phyloP scores from a whole-genome alignment of 164 flowering plant genomes.

The Pachysandra terminalis region DNA sequence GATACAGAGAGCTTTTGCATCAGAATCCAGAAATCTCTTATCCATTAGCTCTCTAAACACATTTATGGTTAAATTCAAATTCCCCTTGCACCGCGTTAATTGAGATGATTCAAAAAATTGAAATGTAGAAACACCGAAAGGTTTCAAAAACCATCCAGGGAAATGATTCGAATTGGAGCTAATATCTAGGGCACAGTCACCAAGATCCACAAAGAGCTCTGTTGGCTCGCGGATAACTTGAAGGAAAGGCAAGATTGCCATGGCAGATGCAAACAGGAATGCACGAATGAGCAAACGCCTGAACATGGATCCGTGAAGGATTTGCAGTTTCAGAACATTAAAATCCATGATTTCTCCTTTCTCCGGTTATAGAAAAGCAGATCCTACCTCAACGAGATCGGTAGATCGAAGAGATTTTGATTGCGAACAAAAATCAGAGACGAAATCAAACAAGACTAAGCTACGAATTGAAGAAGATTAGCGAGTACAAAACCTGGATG shows the following conservation, averaged over 20 bases:
- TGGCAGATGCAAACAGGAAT: constrained; percentile 37
- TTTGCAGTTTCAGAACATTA: constrained; percentile 38
- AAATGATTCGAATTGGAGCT: constrained; percentile 12
- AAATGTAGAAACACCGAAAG: constrained; percentile 16
- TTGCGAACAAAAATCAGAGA: constrained; percentile 5
- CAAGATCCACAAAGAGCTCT: constrained; percentile 19
- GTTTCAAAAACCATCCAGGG: constrained; percentile 22
- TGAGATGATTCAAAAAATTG: constrained; percentile 22
- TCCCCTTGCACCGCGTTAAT: constrained; percentile 27
- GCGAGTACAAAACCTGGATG: constrained; percentile 99
- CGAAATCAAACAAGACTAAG: constrained; percentile 15
- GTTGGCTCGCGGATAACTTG: constrained; percentile 24
- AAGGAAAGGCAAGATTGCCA: constrained; percentile 43
- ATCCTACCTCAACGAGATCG: constrained; percentile 4
- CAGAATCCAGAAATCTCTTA: constrained; percentile 41
- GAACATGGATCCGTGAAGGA: constrained; percentile 50
- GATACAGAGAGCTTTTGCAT: constrained; percentile 58
- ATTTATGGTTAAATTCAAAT: constrained; percentile 34
- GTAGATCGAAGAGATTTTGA: not conserved
- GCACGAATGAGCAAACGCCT: constrained; percentile 48
- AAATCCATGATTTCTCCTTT: constrained; percentile 32
- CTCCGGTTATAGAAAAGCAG: not conserved
- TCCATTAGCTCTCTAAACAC: constrained; percentile 57
- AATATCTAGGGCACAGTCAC: constrained; percentile 26
- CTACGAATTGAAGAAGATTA: constrained; percentile 23